Evolutionary conservation across 306 rosid species (phyloP), one percentile per base, ranked within the genome.

Genomic region (Cicer chorassanicum): DNA sequence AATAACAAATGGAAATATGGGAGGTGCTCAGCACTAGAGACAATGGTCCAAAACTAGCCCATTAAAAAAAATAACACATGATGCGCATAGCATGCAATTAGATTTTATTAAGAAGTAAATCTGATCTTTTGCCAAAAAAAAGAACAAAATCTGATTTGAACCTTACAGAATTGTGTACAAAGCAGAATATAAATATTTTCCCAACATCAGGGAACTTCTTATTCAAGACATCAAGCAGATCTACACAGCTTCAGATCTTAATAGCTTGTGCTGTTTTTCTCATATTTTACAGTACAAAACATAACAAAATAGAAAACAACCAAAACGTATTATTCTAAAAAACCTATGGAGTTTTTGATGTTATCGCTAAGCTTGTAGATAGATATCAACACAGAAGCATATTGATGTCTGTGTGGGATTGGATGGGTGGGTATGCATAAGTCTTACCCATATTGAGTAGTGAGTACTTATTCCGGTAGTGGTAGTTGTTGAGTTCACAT

Each of bases 1-100:
- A 63, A 64, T 55, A 40, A 62, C 53, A 54, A 48, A 65, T 18
- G 36, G 9, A 65, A 66, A 53, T 24, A 68, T 39, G 41, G 15
- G 18, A 49, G 71, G 45, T n/a, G 6, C 40, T 48, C 54, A 54
- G 12, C 40, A 54, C 55, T 11, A 4, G 49, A 4, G 8, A 1
- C 46, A 34, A 3, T 4, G 29, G 6, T 18, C 0, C 44, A 29
- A 71, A 16, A 64, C 1, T 2, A 41, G 13, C 6, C 34, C 21
- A 16, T 18, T 41, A 43, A 9, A 65, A 42, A 54, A 7, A 43
- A 45, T 2, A 57, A 12, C 8, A 68, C 8, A 45, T 21, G 14
- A 38, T 67, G 41, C 65, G 41, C 71, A 67, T 9, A 38, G 29
- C 45, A 40, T 6, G 55, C 43, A 34, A 50, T 8, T 50, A 19